Base-by-base conservation (phyloP, 2,329 filamentous ascomycete species). In the Talaromyces sp. region DNA sequence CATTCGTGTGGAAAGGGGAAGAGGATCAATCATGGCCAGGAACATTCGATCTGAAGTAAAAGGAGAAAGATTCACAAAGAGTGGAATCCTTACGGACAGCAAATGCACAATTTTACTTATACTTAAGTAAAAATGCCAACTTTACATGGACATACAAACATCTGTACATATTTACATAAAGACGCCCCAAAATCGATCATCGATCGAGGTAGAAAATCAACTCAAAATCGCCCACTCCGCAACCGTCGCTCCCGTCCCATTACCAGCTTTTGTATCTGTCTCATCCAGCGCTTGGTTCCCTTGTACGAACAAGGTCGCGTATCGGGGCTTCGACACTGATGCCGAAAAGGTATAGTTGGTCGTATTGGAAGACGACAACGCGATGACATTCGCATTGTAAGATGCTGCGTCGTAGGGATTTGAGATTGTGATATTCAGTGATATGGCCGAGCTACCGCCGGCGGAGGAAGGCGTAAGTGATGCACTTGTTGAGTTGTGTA, bases 221-320 rank as follows among this genome's bases (percentile, higher is more conserved):
- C 54, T 73, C 57, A 82, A 66, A 62, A 82, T 79, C 9, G 73
- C 77, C 77, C 78, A 82, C 64, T 81, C 80, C 1, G 79, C 79
- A 8, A 82, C 78, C 5, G 75, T 81, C 5, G 79, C 79, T 3
- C 80, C 80, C 5, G 73, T 75, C 2, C 75, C 75, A 62, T 76
- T 75, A 33, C 72, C 70, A 6, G 70, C 69, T n/a, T 67, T 62
- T 5, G 70, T 62, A 52, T 73, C 72, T 7, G 61, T 69, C n/a
- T 68, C 66, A 33, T 65, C 67, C 11, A 74, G 67, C 0, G 68
- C 77, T 58, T 79, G 76, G 63, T 80, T 80, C 1, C 80, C 80
- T 57, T 74, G 68, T 18, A 82, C 77, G 42, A 75, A 69, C 21
- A 82, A 68, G 7, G 79, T 80, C 1, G 79, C 80, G 60, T 74